Evolutionary conservation across 2,329 filamentous ascomycete species (phyloP).

Genomic region (Ophiobolus disseminans): DNA sequence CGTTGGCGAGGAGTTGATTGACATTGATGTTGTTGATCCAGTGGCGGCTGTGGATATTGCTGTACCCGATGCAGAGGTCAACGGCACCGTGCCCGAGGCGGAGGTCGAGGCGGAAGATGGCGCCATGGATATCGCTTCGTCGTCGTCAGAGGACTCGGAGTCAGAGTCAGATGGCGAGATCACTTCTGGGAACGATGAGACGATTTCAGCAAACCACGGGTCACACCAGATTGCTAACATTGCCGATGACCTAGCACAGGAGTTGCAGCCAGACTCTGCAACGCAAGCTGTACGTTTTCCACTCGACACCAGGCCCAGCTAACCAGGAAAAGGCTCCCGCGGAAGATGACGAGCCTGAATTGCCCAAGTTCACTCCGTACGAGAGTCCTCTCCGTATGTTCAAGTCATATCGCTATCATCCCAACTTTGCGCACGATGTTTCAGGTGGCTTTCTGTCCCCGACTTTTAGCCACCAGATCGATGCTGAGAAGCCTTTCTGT

Average conservation of each 20-base stretch:
- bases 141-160: slow-evolving; percentile 33
- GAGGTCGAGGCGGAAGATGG: slow-evolving; percentile 35
- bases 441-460: slow-evolving; percentile 82
- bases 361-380: slow-evolving; percentile 67
- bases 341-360: slow-evolving; percentile 18
- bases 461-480: slow-evolving; percentile 92
- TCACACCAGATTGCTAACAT: slow-evolving; percentile 20
- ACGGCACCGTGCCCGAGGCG: too few species aligned
- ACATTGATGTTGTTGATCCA: slow-evolving; percentile 7
- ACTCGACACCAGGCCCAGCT: slow-evolving; percentile 12
- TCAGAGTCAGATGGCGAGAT: slow-evolving; percentile 24
- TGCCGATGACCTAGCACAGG: slow-evolving; percentile 51
- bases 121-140: slow-evolving; percentile 46
- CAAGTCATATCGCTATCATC: slow-evolving; percentile 89
- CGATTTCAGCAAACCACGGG: slow-evolving; percentile 17
- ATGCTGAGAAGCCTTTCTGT: slow-evolving; percentile 76
- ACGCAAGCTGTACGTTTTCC: slow-evolving; percentile 31
- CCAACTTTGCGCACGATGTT: slow-evolving; percentile 72
- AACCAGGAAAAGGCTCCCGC: slow-evolving; percentile 22
- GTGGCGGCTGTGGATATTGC: background rate
- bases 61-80: slow-evolving; percentile 3
- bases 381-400: slow-evolving; percentile 83
- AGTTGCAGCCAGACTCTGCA: slow-evolving; percentile 41
- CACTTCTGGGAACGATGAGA: slow-evolving; percentile 13
- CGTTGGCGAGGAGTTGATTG: slow-evolving; percentile 26